Evolutionary conservation across 164 flowering plant species (phyloP), one percentile per base, ranked within the genome.

Genomic region (Magnolia sinica): DNA sequence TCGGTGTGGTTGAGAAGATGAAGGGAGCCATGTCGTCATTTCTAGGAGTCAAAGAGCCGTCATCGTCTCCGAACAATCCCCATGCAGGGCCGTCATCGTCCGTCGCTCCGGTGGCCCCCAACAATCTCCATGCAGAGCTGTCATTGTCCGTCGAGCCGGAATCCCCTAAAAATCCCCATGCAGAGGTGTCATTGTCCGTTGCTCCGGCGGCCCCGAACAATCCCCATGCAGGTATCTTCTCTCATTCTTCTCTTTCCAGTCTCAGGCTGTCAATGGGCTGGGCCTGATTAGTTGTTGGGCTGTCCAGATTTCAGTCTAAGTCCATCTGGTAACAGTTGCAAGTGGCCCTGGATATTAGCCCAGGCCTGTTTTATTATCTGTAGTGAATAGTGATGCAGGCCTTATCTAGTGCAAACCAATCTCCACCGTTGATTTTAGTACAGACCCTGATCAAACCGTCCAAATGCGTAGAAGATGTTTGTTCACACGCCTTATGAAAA

Each of bases 11-110:
- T 52, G 93, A 83, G 77, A 91, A 87, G 74, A 82, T 91, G 64
- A 89, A 72, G 77, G 96, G 80, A 51, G 93, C 87, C 55, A 89
- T 89, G 11, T 76, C 80, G 74, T 87, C 92, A 14, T 79, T 89
- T 58, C 83, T 91, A 22, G 67, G 76, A 71, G 72, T 37, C 10
- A 84, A 86, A 1, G 85, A 83, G 50, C 68, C 86, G 8, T 19
- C 80, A 31, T 37, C 77, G 8, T 55, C 81, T 70, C 80, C 89
- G 52, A 80, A 80, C 55, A 80, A 82, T 80, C 78, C 83, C 67
- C 72, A 81, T 49, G 83, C 81, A 82, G 90, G 88, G 87, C 70
- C 37, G 55, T n/a, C 80, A 49, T 27, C 77, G 8, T 45, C 85
- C 45, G 72, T 11, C 24, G 70, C 81, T 76, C 83, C 88, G 4